Conservation (phyloP, 1,284 basidiomycete species). For the Rhodofomes roseus region DNA sequence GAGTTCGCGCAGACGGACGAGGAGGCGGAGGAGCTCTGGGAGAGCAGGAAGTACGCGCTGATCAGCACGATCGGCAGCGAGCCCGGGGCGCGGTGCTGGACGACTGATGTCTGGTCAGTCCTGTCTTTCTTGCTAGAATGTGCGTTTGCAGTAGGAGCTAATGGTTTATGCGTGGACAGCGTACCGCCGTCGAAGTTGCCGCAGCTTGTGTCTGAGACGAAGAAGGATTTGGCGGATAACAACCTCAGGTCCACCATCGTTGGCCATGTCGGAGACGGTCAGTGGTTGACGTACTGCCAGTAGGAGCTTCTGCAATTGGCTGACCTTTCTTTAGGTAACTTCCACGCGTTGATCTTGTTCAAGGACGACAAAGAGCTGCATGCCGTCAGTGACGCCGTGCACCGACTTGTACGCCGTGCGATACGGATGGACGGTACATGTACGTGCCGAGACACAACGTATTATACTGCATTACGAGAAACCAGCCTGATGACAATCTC, state of each 20-base stretch:
- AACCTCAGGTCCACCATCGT: constrained; percentile 71
- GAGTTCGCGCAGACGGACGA: constrained; percentile 74
- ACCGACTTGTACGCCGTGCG: constrained; percentile 66
- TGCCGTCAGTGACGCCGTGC: constrained; percentile 54
- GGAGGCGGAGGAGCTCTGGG: constrained; percentile 83
- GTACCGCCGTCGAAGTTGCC: constrained; percentile 77
- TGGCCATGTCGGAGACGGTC: constrained; percentile 86
- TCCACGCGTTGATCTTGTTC: constrained; percentile 71
- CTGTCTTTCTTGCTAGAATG: not conserved
- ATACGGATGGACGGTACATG: constrained; percentile 72
- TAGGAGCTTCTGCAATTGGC: constrained; percentile 17
- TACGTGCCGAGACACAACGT: no score
- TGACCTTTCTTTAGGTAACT: constrained; percentile 41
- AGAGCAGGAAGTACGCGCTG: constrained; percentile 82
- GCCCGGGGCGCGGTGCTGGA: constrained; percentile 72
- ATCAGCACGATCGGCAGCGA: constrained; percentile 63
- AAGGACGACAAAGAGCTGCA: constrained; percentile 55
- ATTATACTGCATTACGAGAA: no score
- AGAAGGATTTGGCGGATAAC: constrained; percentile 64
- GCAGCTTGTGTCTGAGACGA: constrained; percentile 68
- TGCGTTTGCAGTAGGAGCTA: not conserved
- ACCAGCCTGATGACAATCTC: no score
- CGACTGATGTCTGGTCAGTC: constrained; percentile 80
- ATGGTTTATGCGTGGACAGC: constrained; percentile 37
- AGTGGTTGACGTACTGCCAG: constrained; percentile 25